Conservation (phyloP, 1,284 basidiomycete species). For the Pisolithus thermaeus region DNA sequence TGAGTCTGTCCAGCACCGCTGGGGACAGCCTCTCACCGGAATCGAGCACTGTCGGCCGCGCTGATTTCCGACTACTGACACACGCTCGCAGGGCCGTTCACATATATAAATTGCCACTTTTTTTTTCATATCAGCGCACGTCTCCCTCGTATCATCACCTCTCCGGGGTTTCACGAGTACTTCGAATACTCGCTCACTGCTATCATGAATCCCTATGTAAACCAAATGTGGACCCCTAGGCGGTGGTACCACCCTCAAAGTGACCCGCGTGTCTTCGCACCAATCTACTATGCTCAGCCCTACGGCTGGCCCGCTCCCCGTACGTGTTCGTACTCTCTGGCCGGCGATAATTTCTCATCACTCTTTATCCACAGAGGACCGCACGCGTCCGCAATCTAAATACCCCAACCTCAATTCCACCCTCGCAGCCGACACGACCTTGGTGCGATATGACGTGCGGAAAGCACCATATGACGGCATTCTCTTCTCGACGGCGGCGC, state of each 20-base stretch:
- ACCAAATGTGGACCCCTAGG: slow-evolving; percentile 3
- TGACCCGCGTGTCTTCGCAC: slow-evolving; percentile 29
- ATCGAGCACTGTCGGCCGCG: too few species aligned
- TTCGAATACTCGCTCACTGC: not conserved
- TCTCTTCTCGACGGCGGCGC: slow-evolving; percentile 35
- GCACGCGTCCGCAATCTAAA: slow-evolving; percentile 17
- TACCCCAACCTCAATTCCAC: slow-evolving; percentile 43
- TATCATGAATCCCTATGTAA: slow-evolving; percentile 22
- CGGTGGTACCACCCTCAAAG: slow-evolving; percentile 25
- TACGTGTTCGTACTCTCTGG: slow-evolving; percentile 4
- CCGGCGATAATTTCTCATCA: not conserved
- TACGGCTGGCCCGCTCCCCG: slow-evolving; percentile 16
- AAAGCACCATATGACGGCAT: slow-evolving; percentile 38
- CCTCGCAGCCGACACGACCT: slow-evolving; percentile 46
- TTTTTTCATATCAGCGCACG: not conserved
- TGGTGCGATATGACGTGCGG: slow-evolving; percentile 44
- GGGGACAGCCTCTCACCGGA: too few species aligned
- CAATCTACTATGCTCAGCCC: slow-evolving; percentile 13
- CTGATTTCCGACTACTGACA: too few species aligned
- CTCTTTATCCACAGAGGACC: slow-evolving; percentile 15
- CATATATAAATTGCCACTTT: too few species aligned
- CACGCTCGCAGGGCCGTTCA: too few species aligned
- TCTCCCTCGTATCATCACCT: not conserved
- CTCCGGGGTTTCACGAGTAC: not conserved
- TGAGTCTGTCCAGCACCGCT: too few species aligned